Evolutionary conservation across 2,329 filamentous ascomycete species (phyloP).

Genomic region (Alternaria metachromatica): DNA sequence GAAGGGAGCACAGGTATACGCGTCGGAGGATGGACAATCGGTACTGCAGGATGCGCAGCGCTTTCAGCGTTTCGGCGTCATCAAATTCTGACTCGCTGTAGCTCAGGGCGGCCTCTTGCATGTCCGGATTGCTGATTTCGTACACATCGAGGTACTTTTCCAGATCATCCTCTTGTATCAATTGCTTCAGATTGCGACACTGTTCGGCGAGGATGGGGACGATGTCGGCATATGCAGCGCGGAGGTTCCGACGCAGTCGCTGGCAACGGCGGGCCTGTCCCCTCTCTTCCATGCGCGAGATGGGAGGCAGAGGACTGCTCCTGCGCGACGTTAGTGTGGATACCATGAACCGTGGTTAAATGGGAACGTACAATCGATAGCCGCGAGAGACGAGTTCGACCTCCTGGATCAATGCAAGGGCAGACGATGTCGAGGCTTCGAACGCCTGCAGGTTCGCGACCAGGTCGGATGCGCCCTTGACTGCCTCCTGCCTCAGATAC

Average conservation of each 20-base stretch:
- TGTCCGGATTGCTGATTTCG: slow-evolving; percentile 56
- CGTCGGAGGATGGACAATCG: slow-evolving; percentile 82
- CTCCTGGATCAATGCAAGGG: slow-evolving; percentile 85
- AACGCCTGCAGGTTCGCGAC: slow-evolving; percentile 80
- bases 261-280: slow-evolving; percentile 79
- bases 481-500: slow-evolving; percentile 75
- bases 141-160: slow-evolving; percentile 87
- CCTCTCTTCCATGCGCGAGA: slow-evolving; percentile 86
- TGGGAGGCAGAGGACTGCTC: slow-evolving; percentile 88
- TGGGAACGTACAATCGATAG: slow-evolving; percentile 73
- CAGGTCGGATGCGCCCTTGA: slow-evolving; percentile 72
- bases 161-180: slow-evolving; percentile 80
- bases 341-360: background rate
- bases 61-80: slow-evolving; percentile 78
- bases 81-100: slow-evolving; percentile 73
- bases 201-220: slow-evolving; percentile 76
- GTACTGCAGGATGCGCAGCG: slow-evolving; percentile 69
- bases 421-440: slow-evolving; percentile 77
- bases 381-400: slow-evolving; percentile 94
- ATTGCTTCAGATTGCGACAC: slow-evolving; percentile 70
- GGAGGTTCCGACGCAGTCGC: slow-evolving; percentile 78
- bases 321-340: slow-evolving; percentile 55
- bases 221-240: slow-evolving; percentile 70
- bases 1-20: slow-evolving; percentile 84
- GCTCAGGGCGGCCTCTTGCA: slow-evolving; percentile 56